Conservation (phyloP, 2,329 filamentous ascomycete species). For the Xylaria sp. region DNA sequence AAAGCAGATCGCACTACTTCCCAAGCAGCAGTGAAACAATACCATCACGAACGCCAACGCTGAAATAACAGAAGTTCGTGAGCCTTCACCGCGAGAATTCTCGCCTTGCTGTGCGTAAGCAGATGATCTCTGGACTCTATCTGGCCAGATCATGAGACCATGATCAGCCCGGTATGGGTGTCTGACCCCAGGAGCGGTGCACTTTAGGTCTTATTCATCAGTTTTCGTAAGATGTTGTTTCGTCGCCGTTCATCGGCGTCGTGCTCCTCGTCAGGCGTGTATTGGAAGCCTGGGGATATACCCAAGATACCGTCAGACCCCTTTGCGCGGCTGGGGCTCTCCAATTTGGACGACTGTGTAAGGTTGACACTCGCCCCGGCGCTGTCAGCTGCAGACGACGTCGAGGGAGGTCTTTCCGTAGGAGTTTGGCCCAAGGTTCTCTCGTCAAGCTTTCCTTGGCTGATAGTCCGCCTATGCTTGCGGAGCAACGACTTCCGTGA, state of each 20-base stretch:
- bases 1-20: conserved; percentile 1
- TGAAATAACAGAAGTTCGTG: conserved; percentile 18
- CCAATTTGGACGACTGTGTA: conserved; percentile 51
- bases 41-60: conserved; percentile 32
- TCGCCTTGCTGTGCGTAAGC: not conserved
- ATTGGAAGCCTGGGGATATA: conserved; percentile 39
- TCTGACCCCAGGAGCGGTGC: not conserved
- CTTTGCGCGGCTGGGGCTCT: conserved; percentile 52
- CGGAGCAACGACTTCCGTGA: conserved; percentile 59
- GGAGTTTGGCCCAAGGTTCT: conserved; percentile 53
- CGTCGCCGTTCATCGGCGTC: conserved; percentile 37
- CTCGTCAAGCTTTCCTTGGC: conserved; percentile 58
- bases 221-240: conserved; percentile 43
- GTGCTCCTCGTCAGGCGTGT: conserved; percentile 35
- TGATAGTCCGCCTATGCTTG: conserved; percentile 60
- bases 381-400: conserved; percentile 41
- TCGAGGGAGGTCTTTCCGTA: conserved; percentile 27
- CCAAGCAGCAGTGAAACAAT: conserved; percentile 18
- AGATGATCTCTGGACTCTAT: conserved; percentile 4
- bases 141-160: conserved; percentile 18
- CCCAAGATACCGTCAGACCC: conserved; percentile 9
- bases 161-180: not conserved
- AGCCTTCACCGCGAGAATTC: not conserved
- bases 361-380: conserved; percentile 28
- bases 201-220: conserved; percentile 41